phyloP scores from a whole-genome alignment of 371 early-diverging fungal species.

The Apophysomyces variabilis region DNA sequence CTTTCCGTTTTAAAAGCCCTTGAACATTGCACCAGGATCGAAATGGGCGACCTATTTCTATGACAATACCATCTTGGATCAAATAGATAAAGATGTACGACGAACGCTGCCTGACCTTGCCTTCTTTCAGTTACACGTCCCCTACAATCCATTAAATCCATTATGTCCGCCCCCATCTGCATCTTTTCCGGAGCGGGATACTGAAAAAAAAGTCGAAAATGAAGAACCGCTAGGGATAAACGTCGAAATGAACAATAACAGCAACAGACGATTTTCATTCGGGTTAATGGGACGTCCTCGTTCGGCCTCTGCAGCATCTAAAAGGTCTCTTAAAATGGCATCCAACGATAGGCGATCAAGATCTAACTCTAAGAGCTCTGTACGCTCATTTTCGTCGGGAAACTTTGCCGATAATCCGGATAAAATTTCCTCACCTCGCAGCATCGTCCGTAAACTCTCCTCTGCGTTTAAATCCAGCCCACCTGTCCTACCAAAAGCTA shows the following conservation, averaged over 20 bases:
- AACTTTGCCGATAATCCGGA: constrained; percentile 26
- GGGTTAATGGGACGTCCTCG: constrained; percentile 47
- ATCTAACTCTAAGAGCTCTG: constrained; percentile 51
- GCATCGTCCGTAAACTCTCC: constrained; percentile 51
- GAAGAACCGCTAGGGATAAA: constrained; percentile 10
- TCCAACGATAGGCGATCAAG: constrained; percentile 30
- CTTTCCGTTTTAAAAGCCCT: constrained; percentile 30
- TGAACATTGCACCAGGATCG: constrained; percentile 44
- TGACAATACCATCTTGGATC: constrained; percentile 69
- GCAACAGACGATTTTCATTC: constrained; percentile 42
- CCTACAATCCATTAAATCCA: constrained; percentile 55
- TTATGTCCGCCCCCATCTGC: constrained; percentile 39
- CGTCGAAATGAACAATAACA: not conserved
- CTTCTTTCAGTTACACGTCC: constrained; percentile 76
- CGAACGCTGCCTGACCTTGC: constrained; percentile 84
- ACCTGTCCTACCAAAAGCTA: constrained; percentile 20
- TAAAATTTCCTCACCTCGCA: constrained; percentile 41
- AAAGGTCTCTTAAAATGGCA: constrained; percentile 33
- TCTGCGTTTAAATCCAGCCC: constrained; percentile 34
- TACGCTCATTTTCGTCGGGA: constrained; percentile 44
- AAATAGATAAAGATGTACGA: constrained; percentile 85
- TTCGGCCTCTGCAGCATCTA: constrained; percentile 48
- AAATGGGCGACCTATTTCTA: constrained; percentile 63
- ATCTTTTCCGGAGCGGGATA: constrained; percentile 7
- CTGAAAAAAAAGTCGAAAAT: constrained; percentile 17